These are phyloP conservation scores for Penicillium crystallinum DNA, from an alignment of 495 filamentous ascomycete genomes.

Conservation along the genomic window DNA sequence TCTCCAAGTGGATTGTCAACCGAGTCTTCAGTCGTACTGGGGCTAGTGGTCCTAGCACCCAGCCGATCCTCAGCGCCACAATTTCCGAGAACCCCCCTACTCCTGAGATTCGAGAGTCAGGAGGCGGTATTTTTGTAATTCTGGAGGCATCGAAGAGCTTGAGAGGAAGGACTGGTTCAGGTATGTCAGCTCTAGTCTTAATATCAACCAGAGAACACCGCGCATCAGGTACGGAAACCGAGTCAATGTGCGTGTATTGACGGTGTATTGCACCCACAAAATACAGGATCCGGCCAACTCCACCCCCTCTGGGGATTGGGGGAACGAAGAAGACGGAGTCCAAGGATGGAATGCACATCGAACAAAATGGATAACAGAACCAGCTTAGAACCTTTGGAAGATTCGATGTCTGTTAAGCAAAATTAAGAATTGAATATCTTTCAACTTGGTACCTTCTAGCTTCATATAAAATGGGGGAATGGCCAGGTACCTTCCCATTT, in stretches of 20 bases:
- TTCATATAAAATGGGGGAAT: background rate
- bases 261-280: background rate
- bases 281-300: background rate
- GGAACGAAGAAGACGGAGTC: background rate
- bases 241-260: background rate
- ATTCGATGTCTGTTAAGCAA: too few species aligned
- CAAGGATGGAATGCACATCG: too few species aligned
- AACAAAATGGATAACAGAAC: too few species aligned
- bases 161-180: too few species aligned
- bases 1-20: background rate
- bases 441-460: background rate
- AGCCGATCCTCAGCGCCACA: conserved; percentile 7
- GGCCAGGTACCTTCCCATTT: background rate
- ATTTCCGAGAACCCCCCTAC: background rate
- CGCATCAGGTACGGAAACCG: background rate
- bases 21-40: background rate
- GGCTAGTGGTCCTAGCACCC: conserved; percentile 4
- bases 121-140: conserved; percentile 1
- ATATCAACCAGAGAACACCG: background rate
- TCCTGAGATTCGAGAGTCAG: background rate
- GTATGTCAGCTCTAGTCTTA: background rate
- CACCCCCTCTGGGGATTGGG: background rate
- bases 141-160: background rate
- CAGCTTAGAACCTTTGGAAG: too few species aligned
- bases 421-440: too few species aligned